Evolutionary conservation across 192 early-diverging fungal species (phyloP).

Genomic region (Linnemannia zychae): DNA sequence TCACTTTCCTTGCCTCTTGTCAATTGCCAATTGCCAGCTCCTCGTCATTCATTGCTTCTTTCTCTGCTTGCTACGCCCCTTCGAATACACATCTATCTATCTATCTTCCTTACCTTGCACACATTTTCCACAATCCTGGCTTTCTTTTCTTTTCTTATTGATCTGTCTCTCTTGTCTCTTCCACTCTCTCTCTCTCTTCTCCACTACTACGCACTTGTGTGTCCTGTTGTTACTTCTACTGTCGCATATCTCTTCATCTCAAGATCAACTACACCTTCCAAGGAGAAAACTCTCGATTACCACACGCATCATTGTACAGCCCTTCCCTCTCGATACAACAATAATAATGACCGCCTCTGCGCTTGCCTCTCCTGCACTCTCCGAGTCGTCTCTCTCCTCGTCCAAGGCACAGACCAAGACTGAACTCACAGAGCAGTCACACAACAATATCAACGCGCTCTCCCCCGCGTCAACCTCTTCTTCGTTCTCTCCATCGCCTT

Average conservation of each 20-base stretch:
- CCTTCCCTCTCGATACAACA: neutral
- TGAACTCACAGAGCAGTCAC: constrained; percentile 30
- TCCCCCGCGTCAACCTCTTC: constrained; percentile 23
- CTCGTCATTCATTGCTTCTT: constrained; percentile 1
- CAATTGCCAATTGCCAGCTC: too few species aligned
- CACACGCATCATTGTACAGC: constrained; percentile 12
- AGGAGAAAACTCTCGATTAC: neutral
- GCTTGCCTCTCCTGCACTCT: constrained; percentile 44
- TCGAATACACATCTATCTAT: neutral
- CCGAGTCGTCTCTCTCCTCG: constrained; percentile 22
- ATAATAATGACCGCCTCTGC: constrained; percentile 50
- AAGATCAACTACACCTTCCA: neutral
- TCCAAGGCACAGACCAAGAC: constrained; percentile 55
- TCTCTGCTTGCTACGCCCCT: neutral
- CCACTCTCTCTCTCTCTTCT: neutral
- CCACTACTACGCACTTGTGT: neutral
- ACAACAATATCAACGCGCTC: constrained; percentile 15
- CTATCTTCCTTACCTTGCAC: too few species aligned
- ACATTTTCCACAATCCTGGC: neutral
- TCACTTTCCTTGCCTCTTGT: constrained; percentile 11
- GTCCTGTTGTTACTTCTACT: neutral
- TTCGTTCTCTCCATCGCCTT: constrained; percentile 21
- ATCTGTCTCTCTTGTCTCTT: neutral
- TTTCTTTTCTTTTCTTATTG: neutral
- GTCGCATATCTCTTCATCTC: neutral